Conservation (phyloP, 2,329 filamentous ascomycete genomes). For the Trichoderma sp. region DNA sequence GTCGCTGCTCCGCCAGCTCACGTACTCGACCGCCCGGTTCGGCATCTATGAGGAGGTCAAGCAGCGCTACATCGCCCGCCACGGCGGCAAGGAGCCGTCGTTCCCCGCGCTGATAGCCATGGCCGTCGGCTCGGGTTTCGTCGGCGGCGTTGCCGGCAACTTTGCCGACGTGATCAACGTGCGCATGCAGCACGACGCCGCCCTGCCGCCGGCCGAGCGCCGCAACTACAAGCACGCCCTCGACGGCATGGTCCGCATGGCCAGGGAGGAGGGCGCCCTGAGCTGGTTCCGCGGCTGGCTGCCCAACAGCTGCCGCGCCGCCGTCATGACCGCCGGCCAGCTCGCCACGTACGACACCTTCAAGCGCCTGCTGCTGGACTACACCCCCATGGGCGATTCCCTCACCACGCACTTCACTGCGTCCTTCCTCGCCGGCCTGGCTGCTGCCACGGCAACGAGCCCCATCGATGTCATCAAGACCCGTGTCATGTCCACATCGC, state of each 20-base stretch:
- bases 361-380: conserved; percentile 65
- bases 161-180: conserved; percentile 96
- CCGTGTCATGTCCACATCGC: conserved; percentile 70
- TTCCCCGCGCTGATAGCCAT: conserved; percentile 78
- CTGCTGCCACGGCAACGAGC: conserved; percentile 80
- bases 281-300: conserved; percentile 82
- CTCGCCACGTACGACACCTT: conserved; percentile 82
- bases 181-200: conserved; percentile 92
- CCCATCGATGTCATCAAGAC: conserved; percentile 91
- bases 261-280: conserved; percentile 72
- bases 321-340: conserved; percentile 85
- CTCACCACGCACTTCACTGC: conserved; percentile 77
- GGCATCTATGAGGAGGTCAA: conserved; percentile 96
- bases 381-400: conserved; percentile 66
- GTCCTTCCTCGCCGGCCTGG: conserved; percentile 74
- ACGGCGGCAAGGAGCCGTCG: conserved; percentile 52
- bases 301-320: conserved; percentile 76
- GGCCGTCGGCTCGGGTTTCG: conserved; percentile 77
- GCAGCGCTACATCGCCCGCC: conserved; percentile 49
- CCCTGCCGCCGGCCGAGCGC: conserved; percentile 68
- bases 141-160: conserved; percentile 88
- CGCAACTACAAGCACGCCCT: conserved; percentile 88
- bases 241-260: conserved; percentile 83
- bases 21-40: conserved; percentile 95
- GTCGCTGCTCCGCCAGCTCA: conserved; percentile 87